Percentiles rank a stretch among this genome's conserved stretches.
Evolutionary conservation across 257 asterid genomes (phyloP).

Genomic region (Solanum piurae): DNA sequence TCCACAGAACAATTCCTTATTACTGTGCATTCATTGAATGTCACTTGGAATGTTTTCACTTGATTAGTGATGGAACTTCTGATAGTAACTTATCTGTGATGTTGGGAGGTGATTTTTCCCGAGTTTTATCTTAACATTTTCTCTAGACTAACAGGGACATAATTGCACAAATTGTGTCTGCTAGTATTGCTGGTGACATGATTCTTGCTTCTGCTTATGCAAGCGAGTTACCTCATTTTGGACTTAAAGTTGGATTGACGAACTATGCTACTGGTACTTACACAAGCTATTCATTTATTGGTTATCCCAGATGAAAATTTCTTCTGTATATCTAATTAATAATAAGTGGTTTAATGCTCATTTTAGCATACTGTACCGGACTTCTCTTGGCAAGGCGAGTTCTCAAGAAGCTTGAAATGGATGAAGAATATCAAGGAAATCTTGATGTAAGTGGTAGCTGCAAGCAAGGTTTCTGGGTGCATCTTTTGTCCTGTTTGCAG

Average conservation of each 20-base stretch:
- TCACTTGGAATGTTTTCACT: not conserved
- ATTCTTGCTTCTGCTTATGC: constrained; percentile 72
- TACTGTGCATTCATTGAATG: not conserved
- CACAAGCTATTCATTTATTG: not conserved
- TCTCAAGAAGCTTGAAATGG: constrained; percentile 73
- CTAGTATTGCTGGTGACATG: constrained; percentile 78
- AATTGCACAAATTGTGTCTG: constrained; percentile 55
- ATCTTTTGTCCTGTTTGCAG: not conserved
- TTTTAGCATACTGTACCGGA: constrained; percentile 78
- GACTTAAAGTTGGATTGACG: constrained; percentile 79
- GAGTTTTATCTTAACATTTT: constrained; percentile 24
- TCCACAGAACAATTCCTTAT: not conserved
- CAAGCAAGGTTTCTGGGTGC: not conserved
- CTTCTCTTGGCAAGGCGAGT: constrained; percentile 80
- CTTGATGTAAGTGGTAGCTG: constrained; percentile 42
- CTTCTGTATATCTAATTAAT: not conserved
- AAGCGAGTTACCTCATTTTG: constrained; percentile 67
- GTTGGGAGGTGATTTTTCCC: not conserved
- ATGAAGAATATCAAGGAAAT: constrained; percentile 69
- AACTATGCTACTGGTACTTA: constrained; percentile 68
- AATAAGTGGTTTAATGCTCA: not conserved
- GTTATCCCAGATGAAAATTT: not conserved
- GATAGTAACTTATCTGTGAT: not conserved
- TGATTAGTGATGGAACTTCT: not conserved
- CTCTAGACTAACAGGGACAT: constrained; percentile 66